phyloP scores from a whole-genome alignment of 2,329 filamentous ascomycete species.

The Tolypocladium tundrense region DNA sequence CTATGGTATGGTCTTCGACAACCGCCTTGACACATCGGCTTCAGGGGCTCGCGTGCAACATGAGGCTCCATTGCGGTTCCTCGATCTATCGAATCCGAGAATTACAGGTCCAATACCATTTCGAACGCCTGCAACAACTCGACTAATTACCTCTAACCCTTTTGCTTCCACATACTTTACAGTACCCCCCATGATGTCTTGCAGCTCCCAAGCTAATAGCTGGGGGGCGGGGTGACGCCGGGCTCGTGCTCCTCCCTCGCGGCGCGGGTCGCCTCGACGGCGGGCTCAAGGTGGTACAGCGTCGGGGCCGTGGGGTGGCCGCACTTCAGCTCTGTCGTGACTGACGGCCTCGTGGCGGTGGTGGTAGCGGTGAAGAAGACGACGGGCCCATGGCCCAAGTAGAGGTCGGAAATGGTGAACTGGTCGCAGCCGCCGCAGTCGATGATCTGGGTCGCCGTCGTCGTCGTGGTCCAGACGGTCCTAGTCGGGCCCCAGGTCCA shows the following conservation, averaged over 20 bases:
- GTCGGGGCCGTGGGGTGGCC: not conserved
- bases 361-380: constrained; percentile 11
- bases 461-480: constrained; percentile 16
- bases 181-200: not conserved
- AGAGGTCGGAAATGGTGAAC: constrained; percentile 1
- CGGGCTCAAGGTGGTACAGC: not conserved
- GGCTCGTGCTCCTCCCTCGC: not conserved
- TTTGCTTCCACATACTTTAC: not conserved
- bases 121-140: not conserved
- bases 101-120: not conserved
- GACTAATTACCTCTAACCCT: not conserved
- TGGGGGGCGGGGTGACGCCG: not conserved
- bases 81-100: not conserved
- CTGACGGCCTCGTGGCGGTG: constrained; percentile 6
- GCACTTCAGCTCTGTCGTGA: constrained; percentile 7
- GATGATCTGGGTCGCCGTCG: constrained; percentile 10
- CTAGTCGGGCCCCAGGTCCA: constrained; percentile 10
- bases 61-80: not conserved
- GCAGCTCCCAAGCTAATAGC: not conserved
- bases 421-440: constrained; percentile 16
- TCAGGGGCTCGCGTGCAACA: no score
- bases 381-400: constrained; percentile 10
- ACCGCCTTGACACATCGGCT: not conserved
- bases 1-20: not conserved
- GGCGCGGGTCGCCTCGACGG: not conserved